Evolutionary conservation across 2,329 filamentous ascomycete genomes (phyloP), one percentile per base, ranked within the genome.

Genomic region (Canariomyces notabilis): DNA sequence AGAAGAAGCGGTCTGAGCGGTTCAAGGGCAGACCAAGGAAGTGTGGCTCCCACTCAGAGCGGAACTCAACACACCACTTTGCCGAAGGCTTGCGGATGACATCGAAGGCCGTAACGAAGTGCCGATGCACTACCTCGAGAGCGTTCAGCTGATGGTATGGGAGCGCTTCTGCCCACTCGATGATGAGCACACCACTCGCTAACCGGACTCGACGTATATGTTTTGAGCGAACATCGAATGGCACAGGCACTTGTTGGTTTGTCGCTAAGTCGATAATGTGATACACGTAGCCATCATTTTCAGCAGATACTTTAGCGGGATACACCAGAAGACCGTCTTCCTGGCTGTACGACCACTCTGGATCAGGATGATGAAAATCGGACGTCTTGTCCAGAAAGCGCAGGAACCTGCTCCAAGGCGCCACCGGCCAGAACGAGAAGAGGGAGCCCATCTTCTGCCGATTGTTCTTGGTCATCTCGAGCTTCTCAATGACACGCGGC

Each of bases 31-130:
- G 65, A 8, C 77, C 78, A 1, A 77, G 63, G 55, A 75, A 75
- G 61, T 80, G 74, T 31, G 82, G 75, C 56, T 77, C 77, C 75
- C 76, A 83, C 58, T 83, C 77, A 36, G 71, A 76, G 41, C 77
- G 75, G 44, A 76, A 75, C 1, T 60, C 61, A 42, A 79, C 64
- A 2, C 54, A 58, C 72, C 73, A 77, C 4, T 61, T 59, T 34
- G 50, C 50, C 11, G 42, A 31, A 3, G 43, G 36, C 12, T 31
- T 39, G 22, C 55, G 54, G 34, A 49, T 37, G 21, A 83, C 63
- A 50, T 80, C 74, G 57, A 76, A 82, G 1, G 75, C 75, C 2
- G 77, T 80, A 5, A 76, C 78, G 58, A 77, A 82, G 61, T 83
- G 79, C 5, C 74, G 69, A 60, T 77, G 72, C 1, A 77, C 73